Percentiles rank a stretch among this genome's conserved stretches.
phyloP scores from a whole-genome alignment of 176 grass and related monocot genomes.

The Triticum aestivum region DNA sequence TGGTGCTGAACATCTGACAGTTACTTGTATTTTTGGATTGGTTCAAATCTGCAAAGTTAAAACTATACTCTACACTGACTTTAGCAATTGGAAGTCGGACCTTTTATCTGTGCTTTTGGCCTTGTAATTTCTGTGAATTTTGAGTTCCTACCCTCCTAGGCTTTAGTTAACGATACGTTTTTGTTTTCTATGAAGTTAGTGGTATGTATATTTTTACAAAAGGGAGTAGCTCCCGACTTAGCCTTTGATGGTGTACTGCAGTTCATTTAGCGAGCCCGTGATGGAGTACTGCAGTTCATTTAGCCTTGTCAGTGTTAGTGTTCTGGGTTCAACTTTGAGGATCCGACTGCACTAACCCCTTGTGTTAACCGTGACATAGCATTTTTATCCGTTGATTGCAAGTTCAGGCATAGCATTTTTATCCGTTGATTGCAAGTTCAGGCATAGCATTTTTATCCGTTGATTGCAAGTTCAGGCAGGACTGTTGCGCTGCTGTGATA shows the following conservation, averaged over 20 bases:
- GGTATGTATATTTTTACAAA: background rate
- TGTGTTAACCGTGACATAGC: background rate
- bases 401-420: background rate
- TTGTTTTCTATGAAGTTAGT: background rate
- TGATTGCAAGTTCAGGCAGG: background rate
- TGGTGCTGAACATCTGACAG: background rate
- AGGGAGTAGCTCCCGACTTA: background rate
- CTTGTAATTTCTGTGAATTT: background rate
- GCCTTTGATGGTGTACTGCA: background rate
- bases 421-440: background rate
- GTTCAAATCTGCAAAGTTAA: background rate
- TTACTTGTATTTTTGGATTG: background rate
- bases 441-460: background rate
- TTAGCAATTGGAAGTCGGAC: background rate
- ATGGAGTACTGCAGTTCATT: background rate
- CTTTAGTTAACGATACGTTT: too few relatives aligned
- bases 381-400: background rate
- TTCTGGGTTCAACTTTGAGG: background rate
- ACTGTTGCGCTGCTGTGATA: background rate
- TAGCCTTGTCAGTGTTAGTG: background rate
- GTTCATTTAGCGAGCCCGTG: background rate
- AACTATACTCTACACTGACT: background rate
- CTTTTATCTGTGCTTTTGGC: background rate
- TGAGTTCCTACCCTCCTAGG: background rate
- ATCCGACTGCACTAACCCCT: background rate